These are phyloP conservation scores for Cladosporium sp. DNA, from an alignment of 2,329 filamentous ascomycete species.

Conservation along the genomic window DNA sequence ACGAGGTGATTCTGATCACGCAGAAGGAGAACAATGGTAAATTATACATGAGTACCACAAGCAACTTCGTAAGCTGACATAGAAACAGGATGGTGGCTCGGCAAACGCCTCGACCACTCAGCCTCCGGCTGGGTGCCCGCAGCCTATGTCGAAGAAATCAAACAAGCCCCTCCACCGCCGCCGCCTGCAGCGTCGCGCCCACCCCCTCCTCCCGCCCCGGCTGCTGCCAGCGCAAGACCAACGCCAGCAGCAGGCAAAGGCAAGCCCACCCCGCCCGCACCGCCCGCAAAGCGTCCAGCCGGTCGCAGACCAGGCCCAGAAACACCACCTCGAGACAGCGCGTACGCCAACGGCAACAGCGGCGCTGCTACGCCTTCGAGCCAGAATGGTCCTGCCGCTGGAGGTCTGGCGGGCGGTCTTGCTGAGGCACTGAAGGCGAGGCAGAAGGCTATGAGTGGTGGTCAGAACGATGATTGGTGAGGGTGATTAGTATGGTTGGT, in stretches of 20 bases:
- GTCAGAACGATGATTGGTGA: conserved; percentile 18
- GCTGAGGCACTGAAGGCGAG: conserved; percentile 47
- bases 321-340: conserved; percentile 62
- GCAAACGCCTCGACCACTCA: conserved; percentile 61
- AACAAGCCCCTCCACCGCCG: conserved; percentile 50
- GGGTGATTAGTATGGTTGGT: neutral
- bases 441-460: conserved; percentile 45
- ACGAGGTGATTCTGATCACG: conserved; percentile 81
- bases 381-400: conserved; percentile 36
- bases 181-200: conserved; percentile 43
- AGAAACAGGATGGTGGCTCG: conserved; percentile 85
- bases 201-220: conserved; percentile 59
- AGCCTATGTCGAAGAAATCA: conserved; percentile 85
- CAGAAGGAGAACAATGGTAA: conserved; percentile 93
- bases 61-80: conserved; percentile 17
- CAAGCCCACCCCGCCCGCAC: conserved; percentile 70
- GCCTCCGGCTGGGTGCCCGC: conserved; percentile 92
- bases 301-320: conserved; percentile 66
- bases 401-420: conserved; percentile 45
- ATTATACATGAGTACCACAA: conserved; percentile 32
- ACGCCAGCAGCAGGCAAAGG: conserved; percentile 37
- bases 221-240: conserved; percentile 32
- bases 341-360: conserved; percentile 40
- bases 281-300: conserved; percentile 74
- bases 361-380: conserved; percentile 32